Evolutionary conservation across 495 filamentous ascomycete genomes (phyloP), one percentile per base, ranked within the genome.

Genomic region (Eremomyces bilateralis): DNA sequence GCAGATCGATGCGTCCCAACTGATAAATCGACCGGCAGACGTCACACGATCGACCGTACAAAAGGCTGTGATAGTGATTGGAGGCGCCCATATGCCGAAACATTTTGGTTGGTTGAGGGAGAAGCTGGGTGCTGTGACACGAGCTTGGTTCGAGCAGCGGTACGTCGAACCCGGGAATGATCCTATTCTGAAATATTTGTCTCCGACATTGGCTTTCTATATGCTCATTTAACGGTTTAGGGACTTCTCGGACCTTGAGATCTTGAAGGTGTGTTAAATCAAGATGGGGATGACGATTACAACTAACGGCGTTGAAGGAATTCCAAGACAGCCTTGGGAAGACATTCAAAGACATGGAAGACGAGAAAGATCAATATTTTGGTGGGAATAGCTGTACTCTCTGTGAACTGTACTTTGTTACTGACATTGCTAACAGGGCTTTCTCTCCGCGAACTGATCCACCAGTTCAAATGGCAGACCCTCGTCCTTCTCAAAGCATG

Each of bases 21-120:
- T 97, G 36, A 61, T 80, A 34, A 65, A 77, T 43, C 66, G 79
- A 30, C 75, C 82, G 1, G 62, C 78, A 19, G 90, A 95, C 34
- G 88, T 95, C 35, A 97, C 88, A 4, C 65, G 88, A 38, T 88
- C 79, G 33, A 94, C 88, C 2, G 88, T 97, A 20, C 88, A 97
- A 51, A 97, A 97, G 56, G 88, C 88, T 4, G 82, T 97, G n/a
- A 84, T 95, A 36, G 84, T 92, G 31, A 80, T 95, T 43, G 80
- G 82, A 31, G 24, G 24, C n/a, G 6, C 30, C 12, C 82, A 91
- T 54, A 81, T 68, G 40, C 88, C 88, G 25, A 50, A 60, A 29
- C 48, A 51, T 35, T 67, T 67, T 48, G 61, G 60, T 6, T 52
- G 51, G 29, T 31, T 67, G 31, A 67, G 80, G 48, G 80, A 91